A percentile compares a stretch with the other conserved stretches of the same genome.
phyloP scores from a whole-genome alignment of 1,284 basidiomycete genomes.

The Malassezia sp. region DNA sequence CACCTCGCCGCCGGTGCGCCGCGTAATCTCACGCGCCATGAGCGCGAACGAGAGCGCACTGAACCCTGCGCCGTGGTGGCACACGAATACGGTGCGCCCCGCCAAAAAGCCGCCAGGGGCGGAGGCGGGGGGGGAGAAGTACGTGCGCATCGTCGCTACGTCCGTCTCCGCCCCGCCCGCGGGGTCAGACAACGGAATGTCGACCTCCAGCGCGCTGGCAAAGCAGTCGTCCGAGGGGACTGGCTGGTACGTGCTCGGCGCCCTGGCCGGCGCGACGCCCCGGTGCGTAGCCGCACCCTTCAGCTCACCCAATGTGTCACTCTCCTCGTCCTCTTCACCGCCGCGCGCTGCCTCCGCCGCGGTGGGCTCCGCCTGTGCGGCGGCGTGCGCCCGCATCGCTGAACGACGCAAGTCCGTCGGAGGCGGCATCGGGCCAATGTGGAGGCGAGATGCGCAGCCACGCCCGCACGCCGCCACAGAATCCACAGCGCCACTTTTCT shows the following conservation, averaged over 20 bases:
- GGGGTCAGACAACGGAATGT: constrained; percentile 21
- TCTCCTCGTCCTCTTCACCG: constrained; percentile 8
- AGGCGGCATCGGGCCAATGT: background rate
- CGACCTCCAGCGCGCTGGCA: constrained; percentile 36
- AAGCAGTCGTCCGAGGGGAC: constrained; percentile 35
- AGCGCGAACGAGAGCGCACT: constrained; percentile 78
- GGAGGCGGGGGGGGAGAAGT: constrained; percentile 36
- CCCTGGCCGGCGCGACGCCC: constrained; percentile 4
- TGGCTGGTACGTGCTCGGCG: constrained; percentile 18
- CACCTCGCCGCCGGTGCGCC: constrained; percentile 58
- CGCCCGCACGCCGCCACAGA: too few species aligned
- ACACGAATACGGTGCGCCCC: constrained; percentile 61
- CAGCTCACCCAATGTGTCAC: constrained; percentile 7
- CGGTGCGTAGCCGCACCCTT: background rate
- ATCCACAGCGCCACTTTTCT: too few species aligned
- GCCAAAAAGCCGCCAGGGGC: background rate
- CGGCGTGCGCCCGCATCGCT: background rate
- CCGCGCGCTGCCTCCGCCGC: background rate
- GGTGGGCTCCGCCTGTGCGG: background rate
- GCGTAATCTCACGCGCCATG: constrained; percentile 64
- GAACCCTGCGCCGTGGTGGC: constrained; percentile 90
- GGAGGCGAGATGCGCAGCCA: too few species aligned
- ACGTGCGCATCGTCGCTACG: constrained; percentile 47
- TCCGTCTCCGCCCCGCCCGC: too few species aligned
- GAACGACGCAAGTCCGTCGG: background rate